Percentiles rank a stretch among this genome's conserved stretches.
Conservation (phyloP, 345 rosid genomes). For the Hibiscus tridactylites region DNA sequence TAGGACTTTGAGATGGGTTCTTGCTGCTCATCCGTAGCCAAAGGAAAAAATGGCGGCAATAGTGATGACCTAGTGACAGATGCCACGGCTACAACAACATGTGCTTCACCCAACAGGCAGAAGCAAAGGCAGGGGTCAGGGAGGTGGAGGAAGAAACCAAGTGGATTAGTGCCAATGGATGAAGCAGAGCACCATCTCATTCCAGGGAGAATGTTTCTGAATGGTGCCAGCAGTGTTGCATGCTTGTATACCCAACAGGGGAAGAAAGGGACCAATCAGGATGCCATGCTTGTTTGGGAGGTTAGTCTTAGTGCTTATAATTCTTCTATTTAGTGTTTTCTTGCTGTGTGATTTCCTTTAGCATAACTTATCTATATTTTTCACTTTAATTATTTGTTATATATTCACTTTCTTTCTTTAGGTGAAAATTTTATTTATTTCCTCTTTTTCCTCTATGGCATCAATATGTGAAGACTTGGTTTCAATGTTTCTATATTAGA, state of each 20-base stretch:
- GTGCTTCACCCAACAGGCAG: slow-evolving; percentile 14
- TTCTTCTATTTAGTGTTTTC: background rate
- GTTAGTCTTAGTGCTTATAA: slow-evolving; percentile 23
- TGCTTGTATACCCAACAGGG: slow-evolving; percentile 93
- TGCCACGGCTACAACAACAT: slow-evolving; percentile 18
- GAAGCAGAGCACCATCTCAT: slow-evolving; percentile 36
- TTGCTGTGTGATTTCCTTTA: background rate
- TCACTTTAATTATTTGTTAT: background rate
- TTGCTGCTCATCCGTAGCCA: slow-evolving; percentile 48
- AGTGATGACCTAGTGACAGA: slow-evolving; percentile 23
- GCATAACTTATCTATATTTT: background rate
- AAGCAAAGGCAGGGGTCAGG: slow-evolving; percentile 23
- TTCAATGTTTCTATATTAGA: slow-evolving; percentile 42
- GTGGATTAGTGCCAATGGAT: slow-evolving; percentile 22
- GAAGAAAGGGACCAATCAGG: slow-evolving; percentile 93
- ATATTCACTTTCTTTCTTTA: background rate
- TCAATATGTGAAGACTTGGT: slow-evolving; percentile 15
- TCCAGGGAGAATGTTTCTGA: slow-evolving; percentile 49
- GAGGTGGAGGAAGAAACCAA: slow-evolving; percentile 47
- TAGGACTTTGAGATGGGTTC: slow-evolving; percentile 47
- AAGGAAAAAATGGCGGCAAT: slow-evolving; percentile 13
- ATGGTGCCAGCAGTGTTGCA: slow-evolving; percentile 53
- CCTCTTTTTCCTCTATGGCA: background rate
- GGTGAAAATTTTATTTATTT: slow-evolving; percentile 1
- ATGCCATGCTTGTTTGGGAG: slow-evolving; percentile 96